Evolutionary conservation across 2,329 filamentous ascomycete species (phyloP).

Genomic region (Dactylellina haptotyla): DNA sequence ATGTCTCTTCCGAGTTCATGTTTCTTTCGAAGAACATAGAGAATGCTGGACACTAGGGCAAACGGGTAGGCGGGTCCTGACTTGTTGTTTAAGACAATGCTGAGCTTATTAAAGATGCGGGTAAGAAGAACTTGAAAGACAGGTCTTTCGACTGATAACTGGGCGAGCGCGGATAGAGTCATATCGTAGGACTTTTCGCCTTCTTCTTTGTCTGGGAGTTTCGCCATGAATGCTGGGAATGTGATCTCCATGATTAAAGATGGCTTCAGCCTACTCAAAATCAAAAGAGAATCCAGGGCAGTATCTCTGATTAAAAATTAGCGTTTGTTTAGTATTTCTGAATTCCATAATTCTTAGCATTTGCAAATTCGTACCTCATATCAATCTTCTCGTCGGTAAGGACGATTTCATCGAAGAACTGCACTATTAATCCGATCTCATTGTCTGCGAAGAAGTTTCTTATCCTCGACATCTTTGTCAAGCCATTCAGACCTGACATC

Average conservation of each 20-base stretch:
- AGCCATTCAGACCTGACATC: slow-evolving; percentile 64
- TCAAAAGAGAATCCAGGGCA: slow-evolving; percentile 69
- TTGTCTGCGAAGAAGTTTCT: slow-evolving; percentile 65
- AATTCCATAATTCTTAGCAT: slow-evolving; percentile 62
- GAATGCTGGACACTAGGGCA: slow-evolving; percentile 70
- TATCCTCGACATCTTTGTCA: slow-evolving; percentile 64
- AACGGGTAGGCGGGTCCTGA: slow-evolving; percentile 66
- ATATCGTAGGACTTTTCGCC: slow-evolving; percentile 65
- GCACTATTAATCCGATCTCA: slow-evolving; percentile 67
- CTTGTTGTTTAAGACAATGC: slow-evolving; percentile 64
- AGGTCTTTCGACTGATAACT: slow-evolving; percentile 71
- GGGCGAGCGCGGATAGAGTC: slow-evolving; percentile 72
- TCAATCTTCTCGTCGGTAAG: slow-evolving; percentile 67
- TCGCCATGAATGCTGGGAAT: slow-evolving; percentile 73
- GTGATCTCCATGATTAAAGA: slow-evolving; percentile 72
- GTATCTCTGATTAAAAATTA: slow-evolving; percentile 65
- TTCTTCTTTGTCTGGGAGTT: slow-evolving; percentile 69
- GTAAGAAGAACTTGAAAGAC: slow-evolving; percentile 73
- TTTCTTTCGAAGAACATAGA: slow-evolving; percentile 71
- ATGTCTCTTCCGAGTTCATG: slow-evolving; percentile 62
- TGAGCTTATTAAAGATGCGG: slow-evolving; percentile 72
- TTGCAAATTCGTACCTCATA: slow-evolving; percentile 59
- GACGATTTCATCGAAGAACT: slow-evolving; percentile 71
- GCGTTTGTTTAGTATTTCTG: too few relatives aligned
- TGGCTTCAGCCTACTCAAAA: slow-evolving; percentile 72